Percentiles rank a stretch among this genome's conserved stretches.
Evolutionary conservation across 2,329 filamentous ascomycete genomes (phyloP).

Genomic region (Fusarium sulawesiense): DNA sequence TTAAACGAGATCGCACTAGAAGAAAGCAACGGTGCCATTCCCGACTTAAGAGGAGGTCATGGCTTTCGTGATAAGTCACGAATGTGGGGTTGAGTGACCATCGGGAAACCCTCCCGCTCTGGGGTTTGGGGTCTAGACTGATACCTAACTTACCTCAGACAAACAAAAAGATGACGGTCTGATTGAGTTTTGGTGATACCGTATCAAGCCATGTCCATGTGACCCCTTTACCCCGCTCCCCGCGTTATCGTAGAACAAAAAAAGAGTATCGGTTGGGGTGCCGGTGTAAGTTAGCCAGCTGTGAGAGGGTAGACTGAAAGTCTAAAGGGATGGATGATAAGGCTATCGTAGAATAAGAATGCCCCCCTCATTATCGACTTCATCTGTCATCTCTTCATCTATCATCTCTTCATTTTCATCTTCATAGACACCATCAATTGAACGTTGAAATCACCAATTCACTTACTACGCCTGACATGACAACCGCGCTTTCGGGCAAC

Average conservation of each 20-base stretch:
- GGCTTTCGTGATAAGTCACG: not conserved
- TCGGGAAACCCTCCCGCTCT: conserved; percentile 31
- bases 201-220: conserved; percentile 16
- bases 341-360: conserved; percentile 15
- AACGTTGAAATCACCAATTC: not conserved
- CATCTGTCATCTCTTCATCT: not conserved
- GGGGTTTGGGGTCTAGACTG: conserved; percentile 6
- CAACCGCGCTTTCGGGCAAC: conserved; percentile 20
- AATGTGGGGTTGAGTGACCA: conserved; percentile 18
- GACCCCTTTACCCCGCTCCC: conserved; percentile 33
- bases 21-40: conserved; percentile 28
- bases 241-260: conserved; percentile 17
- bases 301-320: not conserved
- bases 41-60: conserved; percentile 9
- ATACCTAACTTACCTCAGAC: conserved; percentile 8
- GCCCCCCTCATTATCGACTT: not conserved
- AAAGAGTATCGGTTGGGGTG: conserved; percentile 20
- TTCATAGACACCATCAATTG: not conserved
- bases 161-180: conserved; percentile 8
- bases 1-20: conserved; percentile 9
- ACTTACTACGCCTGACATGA: conserved; percentile 19
- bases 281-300: conserved; percentile 9
- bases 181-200: conserved; percentile 10
- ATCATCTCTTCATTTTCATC: not conserved
- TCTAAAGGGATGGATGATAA: conserved; percentile 25